These are phyloP conservation scores for Xerocomus nothofagi DNA, from an alignment of 1,284 basidiomycete genomes.

Conservation along the genomic window DNA sequence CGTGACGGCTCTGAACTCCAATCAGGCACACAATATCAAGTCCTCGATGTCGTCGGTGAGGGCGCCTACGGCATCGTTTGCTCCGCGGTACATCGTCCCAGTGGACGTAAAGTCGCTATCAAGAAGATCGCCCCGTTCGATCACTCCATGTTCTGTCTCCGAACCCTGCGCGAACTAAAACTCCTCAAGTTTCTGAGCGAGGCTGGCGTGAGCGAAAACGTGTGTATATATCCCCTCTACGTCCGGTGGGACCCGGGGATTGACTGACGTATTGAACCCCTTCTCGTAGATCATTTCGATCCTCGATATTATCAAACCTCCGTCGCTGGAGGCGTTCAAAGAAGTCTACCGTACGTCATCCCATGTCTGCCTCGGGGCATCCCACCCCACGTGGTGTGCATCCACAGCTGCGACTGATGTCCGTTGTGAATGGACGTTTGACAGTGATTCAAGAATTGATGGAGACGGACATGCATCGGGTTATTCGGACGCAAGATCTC, in stretches of 20 bases:
- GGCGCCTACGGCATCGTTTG: constrained; percentile 89
- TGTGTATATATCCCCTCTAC: constrained; percentile 43
- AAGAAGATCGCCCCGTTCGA: constrained; percentile 94
- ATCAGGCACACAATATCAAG: constrained; percentile 79
- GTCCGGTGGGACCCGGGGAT: not conserved
- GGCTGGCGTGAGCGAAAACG: constrained; percentile 91
- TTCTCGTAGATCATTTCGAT: constrained; percentile 84
- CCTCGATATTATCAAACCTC: constrained; percentile 90
- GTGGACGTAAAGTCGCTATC: constrained; percentile 81
- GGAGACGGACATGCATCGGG: constrained; percentile 75
- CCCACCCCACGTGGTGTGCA: not conserved
- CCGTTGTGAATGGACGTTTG: not conserved
- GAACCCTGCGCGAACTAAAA: constrained; percentile 86
- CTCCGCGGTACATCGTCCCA: constrained; percentile 80
- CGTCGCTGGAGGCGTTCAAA: constrained; percentile 87
- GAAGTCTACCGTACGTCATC: constrained; percentile 85
- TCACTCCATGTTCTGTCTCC: constrained; percentile 88
- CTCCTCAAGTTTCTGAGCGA: constrained; percentile 89
- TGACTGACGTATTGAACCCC: not conserved
- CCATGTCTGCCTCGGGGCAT: not conserved
- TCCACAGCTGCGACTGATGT: constrained; percentile 11
- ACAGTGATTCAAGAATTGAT: constrained; percentile 75
- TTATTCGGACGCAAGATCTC: constrained; percentile 78
- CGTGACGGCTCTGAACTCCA: constrained; percentile 5
- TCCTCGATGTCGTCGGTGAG: constrained; percentile 89